Percentiles rank a stretch among this genome's conserved stretches.
Conservation (phyloP, 2,329 filamentous ascomycete species). For the Pseudocercospora cruenta region DNA sequence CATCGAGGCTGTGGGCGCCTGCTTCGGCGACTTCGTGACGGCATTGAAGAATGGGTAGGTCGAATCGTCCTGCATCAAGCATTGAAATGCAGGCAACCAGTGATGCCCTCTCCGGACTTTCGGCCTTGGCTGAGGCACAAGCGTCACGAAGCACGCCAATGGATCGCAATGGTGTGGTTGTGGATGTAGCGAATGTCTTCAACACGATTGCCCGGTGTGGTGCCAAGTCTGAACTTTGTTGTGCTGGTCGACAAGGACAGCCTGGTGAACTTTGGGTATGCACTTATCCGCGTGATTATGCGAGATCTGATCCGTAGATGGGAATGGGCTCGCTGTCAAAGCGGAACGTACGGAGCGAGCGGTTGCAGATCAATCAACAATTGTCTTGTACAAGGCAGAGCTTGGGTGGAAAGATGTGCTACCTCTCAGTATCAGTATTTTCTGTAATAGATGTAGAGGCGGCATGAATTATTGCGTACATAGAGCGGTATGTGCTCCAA, state of each 20-base stretch:
- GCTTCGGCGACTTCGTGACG: background rate
- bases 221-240: background rate
- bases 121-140: background rate
- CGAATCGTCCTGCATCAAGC: background rate
- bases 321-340: background rate
- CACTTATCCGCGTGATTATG: background rate
- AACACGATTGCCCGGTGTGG: background rate
- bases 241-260: background rate
- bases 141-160: background rate
- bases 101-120: background rate
- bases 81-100: background rate
- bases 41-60: background rate
- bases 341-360: background rate
- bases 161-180: background rate
- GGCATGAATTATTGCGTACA: background rate
- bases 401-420: background rate
- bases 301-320: background rate
- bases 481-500: background rate
- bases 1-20: background rate
- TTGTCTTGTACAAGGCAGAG: background rate
- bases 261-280: background rate
- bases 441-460: background rate
- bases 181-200: background rate
- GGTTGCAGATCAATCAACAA: background rate
- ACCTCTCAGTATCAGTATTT: background rate